phyloP scores from a whole-genome alignment of 2,329 filamentous ascomycete species.

The Westerdykella aurantiaca region DNA sequence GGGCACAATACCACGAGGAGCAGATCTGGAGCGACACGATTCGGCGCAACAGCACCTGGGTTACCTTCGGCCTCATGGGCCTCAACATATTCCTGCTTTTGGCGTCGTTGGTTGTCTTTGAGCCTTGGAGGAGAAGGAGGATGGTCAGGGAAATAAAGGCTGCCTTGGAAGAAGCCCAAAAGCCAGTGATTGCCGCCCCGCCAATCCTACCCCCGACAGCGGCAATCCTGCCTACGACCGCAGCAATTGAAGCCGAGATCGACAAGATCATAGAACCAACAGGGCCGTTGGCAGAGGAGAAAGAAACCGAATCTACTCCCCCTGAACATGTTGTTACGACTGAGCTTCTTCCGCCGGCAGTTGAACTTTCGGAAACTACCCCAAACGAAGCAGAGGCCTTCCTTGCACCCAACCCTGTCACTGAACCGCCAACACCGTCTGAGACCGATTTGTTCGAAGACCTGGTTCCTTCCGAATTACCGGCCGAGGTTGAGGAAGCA shows the following conservation, averaged over 20 bases:
- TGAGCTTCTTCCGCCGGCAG: neutral
- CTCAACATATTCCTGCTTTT: slow-evolving; percentile 88
- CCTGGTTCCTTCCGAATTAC: slow-evolving; percentile 13
- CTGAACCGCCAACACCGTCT: slow-evolving; percentile 3
- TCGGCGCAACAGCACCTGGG: slow-evolving; percentile 92
- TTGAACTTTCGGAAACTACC: slow-evolving; percentile 5
- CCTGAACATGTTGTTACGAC: neutral
- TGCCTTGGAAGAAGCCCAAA: slow-evolving; percentile 29
- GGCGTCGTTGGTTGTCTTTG: slow-evolving; percentile 78
- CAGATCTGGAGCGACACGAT: slow-evolving; percentile 99
- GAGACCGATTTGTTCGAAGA: slow-evolving; percentile 7
- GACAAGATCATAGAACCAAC: slow-evolving; percentile 16
- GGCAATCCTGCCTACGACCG: slow-evolving; percentile 2
- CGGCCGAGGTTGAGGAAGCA: neutral
- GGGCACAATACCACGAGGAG: slow-evolving; percentile 94
- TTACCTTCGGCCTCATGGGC: slow-evolving; percentile 96
- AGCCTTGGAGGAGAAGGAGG: slow-evolving; percentile 80
- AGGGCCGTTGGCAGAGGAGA: slow-evolving; percentile 5
- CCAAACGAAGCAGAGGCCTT: slow-evolving; percentile 3
- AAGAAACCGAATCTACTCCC: neutral
- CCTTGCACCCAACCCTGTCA: slow-evolving; percentile 2
- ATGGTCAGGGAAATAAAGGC: slow-evolving; percentile 68
- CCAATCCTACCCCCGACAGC: slow-evolving; percentile 3
- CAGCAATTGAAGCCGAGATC: slow-evolving; percentile 15
- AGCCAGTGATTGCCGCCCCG: slow-evolving; percentile 10